A percentile compares a stretch with the other conserved stretches of the same genome.
Conservation (phyloP, 257 asterid species). For the Linaria vulgaris region DNA sequence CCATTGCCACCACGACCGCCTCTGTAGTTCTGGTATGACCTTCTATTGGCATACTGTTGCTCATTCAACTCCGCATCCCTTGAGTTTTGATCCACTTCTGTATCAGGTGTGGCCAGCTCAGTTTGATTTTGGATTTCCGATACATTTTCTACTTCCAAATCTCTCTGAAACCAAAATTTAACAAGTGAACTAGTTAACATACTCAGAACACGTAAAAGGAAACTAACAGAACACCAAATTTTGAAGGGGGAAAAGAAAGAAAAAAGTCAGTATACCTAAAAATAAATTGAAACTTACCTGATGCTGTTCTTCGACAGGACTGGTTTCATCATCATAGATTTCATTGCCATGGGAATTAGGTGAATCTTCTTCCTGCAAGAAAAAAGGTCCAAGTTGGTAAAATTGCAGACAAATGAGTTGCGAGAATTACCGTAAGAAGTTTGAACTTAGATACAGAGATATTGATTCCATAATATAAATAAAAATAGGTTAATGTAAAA, state of each 20-base stretch:
- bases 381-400: not conserved
- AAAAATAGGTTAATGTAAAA: no score
- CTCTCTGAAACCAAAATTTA: constrained; percentile 30
- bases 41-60: constrained; percentile 38
- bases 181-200: not conserved
- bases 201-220: not conserved
- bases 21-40: constrained; percentile 38
- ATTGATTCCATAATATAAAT: no score
- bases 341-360: constrained; percentile 35
- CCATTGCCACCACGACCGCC: constrained; percentile 41
- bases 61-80: constrained; percentile 36
- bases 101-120: constrained; percentile 26
- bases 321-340: constrained; percentile 32
- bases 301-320: constrained; percentile 32
- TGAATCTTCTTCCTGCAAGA: constrained; percentile 49
- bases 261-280: no score
- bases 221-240: not conserved
- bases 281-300: constrained; percentile 42
- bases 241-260: no score
- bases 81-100: constrained; percentile 30
- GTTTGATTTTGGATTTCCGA: constrained; percentile 34
- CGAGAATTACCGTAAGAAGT: no score
- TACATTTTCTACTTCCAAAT: constrained; percentile 27
- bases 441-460: no score
- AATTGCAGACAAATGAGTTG: constrained; percentile 1